Conservation (phyloP, 179 eudicot species). For the Spinacia oleracea region DNA sequence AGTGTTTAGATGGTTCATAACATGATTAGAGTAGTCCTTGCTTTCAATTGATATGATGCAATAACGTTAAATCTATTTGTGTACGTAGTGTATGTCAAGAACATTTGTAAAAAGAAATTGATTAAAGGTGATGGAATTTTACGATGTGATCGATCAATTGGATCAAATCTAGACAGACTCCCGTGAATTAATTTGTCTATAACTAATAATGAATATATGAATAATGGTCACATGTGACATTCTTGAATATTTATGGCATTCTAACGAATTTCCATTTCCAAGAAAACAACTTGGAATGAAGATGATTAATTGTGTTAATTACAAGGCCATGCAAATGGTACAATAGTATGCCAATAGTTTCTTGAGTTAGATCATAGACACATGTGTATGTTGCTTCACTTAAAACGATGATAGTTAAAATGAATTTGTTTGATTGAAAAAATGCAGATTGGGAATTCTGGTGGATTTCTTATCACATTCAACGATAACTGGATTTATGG, state of each 20-base stretch:
- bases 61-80: neutral
- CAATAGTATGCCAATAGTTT: too few relatives aligned
- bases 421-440: neutral
- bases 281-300: neutral
- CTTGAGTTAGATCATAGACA: too few relatives aligned
- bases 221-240: neutral
- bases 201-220: too few relatives aligned
- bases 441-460: slow-evolving; percentile 66
- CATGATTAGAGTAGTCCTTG: neutral
- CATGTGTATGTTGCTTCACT: too few relatives aligned
- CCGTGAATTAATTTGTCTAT: neutral
- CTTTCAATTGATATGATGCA: too few relatives aligned
- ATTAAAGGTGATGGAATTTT: neutral
- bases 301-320: too few relatives aligned
- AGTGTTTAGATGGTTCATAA: neutral
- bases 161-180: too few relatives aligned
- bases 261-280: neutral
- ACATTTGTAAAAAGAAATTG: neutral
- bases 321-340: too few relatives aligned
- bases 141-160: neutral
- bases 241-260: too few relatives aligned
- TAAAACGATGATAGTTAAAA: too few relatives aligned
- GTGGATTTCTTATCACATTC: slow-evolving; percentile 91
- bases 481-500: slow-evolving; percentile 87
- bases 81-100: neutral